Base-by-base conservation (phyloP, 192 early-diverging fungal species). In the Fimicolochytrium jonesii region DNA sequence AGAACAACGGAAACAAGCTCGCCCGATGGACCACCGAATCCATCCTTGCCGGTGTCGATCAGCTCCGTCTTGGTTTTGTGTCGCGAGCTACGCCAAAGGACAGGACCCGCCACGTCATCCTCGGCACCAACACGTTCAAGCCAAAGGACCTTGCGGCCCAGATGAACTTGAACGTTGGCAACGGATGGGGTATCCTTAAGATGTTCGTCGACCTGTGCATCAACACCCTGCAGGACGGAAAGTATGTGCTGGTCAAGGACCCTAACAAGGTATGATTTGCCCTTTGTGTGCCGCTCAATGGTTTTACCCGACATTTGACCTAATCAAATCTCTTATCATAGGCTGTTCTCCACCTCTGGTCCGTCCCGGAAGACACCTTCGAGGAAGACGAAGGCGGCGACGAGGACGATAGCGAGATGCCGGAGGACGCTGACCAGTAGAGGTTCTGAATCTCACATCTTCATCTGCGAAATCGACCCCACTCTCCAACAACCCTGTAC, bases 161-260 rank as follows among this genome's bases (percentile, higher is more conserved):
- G 76, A 90, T 97, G 77, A 90, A 90, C 60, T 73, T 94, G 52
- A 85, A 77, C 44, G 61, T 93, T 48, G 85, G 82, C 59, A 93
- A 90, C 51, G 92, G 86, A 10, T 99, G 96, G 96, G 96, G 96
- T 73, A 91, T 97, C 65, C 80, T 95, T 69, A 92, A 94, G 84
- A 89, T 91, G 30, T 79, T 99, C 59, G 87, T 95, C 32, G 92
- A 97, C 58, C 50, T 92, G 66, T 92, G 92, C 55, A 69, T 87
- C 68, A 76, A 87, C 58, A 72, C 41, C 10, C 73, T 91, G 41
- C 84, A 86, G n/a, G 93, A 97, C 74, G 96, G 96, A 74, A 90
- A 90, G 70, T 99, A 92, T 71, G 88, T 97, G 10, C 73, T 99
- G 54, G 86, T 95, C 69, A 90, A 91, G 71, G 96, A 99, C 73